phyloP scores from a whole-genome alignment of 176 grass and related monocot species.

The Avena eriantha region DNA sequence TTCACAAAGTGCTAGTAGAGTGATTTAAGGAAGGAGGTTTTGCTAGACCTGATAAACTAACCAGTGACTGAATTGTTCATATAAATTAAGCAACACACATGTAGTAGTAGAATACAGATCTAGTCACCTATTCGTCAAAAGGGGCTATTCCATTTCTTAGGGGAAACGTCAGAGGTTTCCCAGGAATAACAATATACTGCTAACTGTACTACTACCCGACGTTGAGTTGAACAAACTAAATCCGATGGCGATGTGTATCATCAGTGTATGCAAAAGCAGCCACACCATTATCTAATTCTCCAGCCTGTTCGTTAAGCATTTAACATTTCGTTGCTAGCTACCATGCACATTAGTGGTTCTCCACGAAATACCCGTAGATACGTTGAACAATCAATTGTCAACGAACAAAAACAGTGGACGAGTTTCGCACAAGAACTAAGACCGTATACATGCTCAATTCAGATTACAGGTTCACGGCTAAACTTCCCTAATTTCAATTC shows the following conservation, averaged over 20 bases:
- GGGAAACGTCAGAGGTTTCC: constrained; percentile 19
- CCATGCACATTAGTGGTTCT: not conserved
- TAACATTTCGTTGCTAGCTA: constrained; percentile 6
- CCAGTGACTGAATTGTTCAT: not conserved
- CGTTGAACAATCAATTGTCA: constrained; percentile 21
- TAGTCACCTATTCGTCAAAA: constrained; percentile 23
- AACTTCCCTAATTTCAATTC: not conserved
- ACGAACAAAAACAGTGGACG: not conserved
- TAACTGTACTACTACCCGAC: not conserved
- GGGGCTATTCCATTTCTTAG: constrained; percentile 7
- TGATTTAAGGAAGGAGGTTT: constrained; percentile 31
- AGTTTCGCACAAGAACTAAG: not conserved
- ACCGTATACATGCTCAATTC: not conserved
- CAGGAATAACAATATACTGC: not conserved
- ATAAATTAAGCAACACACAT: not conserved
- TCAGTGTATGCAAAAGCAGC: constrained; percentile 25
- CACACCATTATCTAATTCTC: constrained; percentile 5
- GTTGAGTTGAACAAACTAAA: not conserved
- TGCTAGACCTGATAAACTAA: constrained; percentile 38
- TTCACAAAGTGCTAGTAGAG: constrained; percentile 14
- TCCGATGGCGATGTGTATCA: not conserved
- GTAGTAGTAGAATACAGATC: constrained; percentile 11
- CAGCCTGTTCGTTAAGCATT: not conserved
- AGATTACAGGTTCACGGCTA: not conserved
- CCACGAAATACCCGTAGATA: constrained; percentile 18